Percentiles rank a stretch among this genome's conserved stretches.
These are phyloP conservation scores for Ogataea allantospora DNA, from an alignment of 805 yeast genomes.

Conservation along the genomic window DNA sequence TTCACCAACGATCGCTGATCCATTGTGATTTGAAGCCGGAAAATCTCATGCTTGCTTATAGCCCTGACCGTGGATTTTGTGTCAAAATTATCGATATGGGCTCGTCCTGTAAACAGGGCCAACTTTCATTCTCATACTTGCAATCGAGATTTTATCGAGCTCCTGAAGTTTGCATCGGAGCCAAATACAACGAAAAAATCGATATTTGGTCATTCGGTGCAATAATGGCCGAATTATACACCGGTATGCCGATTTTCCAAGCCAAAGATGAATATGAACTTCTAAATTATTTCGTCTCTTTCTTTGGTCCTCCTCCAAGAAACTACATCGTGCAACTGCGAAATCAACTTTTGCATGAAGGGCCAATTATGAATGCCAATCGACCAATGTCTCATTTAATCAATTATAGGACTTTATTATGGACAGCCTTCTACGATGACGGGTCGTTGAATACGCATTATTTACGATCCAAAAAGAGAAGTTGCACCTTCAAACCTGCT, in stretches of 20 bases:
- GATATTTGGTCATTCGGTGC: constrained; percentile 95
- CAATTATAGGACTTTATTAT: constrained; percentile 30
- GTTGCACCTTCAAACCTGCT: constrained; percentile 24
- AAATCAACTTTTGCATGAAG: constrained; percentile 35
- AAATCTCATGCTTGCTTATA: constrained; percentile 57
- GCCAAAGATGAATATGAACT: constrained; percentile 50
- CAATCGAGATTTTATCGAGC: constrained; percentile 75
- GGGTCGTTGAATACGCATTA: constrained; percentile 28
- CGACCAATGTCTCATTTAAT: constrained; percentile 1
- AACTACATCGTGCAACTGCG: constrained; percentile 40
- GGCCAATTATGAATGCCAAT: constrained; percentile 32
- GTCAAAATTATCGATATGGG: constrained; percentile 84
- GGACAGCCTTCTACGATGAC: constrained; percentile 34
- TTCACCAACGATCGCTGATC: constrained; percentile 57
- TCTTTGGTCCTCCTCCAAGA: constrained; percentile 48
- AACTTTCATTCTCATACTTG: constrained; percentile 48
- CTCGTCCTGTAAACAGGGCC: constrained; percentile 48
- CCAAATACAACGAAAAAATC: constrained; percentile 52
- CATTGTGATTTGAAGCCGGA: constrained; percentile 91
- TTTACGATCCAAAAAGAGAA: constrained; percentile 17
- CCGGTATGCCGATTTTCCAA: constrained; percentile 48
- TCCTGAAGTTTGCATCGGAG: constrained; percentile 72
- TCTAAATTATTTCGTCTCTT: constrained; percentile 40
- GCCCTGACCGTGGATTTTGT: constrained; percentile 31
- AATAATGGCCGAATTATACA: constrained; percentile 82